phyloP scores from a whole-genome alignment of 1,139 yeast species.

The Hyphopichia burtonii region DNA sequence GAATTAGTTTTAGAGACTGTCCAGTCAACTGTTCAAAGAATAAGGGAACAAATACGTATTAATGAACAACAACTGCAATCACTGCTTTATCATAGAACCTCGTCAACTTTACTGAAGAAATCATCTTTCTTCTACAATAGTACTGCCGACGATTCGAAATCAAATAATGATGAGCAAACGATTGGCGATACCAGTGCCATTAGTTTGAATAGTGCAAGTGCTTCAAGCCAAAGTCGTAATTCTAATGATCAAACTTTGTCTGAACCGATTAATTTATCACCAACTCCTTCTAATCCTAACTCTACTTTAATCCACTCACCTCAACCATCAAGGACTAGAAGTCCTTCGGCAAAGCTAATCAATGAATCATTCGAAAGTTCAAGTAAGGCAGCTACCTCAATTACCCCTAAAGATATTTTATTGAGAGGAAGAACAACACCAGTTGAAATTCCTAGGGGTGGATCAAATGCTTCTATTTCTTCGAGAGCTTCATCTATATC shows the following conservation, averaged over 20 bases:
- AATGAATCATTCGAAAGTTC: constrained; percentile 37
- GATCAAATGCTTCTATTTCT: constrained; percentile 14
- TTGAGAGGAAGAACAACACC: constrained; percentile 26
- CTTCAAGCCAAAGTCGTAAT: background rate
- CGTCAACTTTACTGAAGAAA: constrained; percentile 3
- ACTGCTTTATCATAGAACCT: background rate
- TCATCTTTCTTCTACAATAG: constrained; percentile 2
- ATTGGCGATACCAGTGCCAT: background rate
- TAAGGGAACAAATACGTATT: constrained; percentile 39
- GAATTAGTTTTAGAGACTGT: constrained; percentile 65
- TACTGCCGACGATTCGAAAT: background rate
- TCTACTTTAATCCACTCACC: constrained; percentile 25
- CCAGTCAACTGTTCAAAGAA: constrained; percentile 57
- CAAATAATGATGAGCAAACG: background rate
- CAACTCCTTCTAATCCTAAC: constrained; percentile 3
- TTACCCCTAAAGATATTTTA: constrained; percentile 43
- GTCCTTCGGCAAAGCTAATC: constrained; percentile 34
- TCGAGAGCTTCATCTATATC: constrained; percentile 18
- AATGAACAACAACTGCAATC: constrained; percentile 13
- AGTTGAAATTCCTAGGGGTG: constrained; percentile 13
- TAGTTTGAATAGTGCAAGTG: background rate
- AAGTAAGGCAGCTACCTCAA: constrained; percentile 15
- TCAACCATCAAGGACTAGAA: constrained; percentile 30
- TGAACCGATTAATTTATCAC: constrained; percentile 6
- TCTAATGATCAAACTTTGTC: constrained; percentile 7